Evolutionary conservation across 768 basidiomycete genomes (phyloP), one percentile per base, ranked within the genome.

Genomic region (Podaxis sp.): DNA sequence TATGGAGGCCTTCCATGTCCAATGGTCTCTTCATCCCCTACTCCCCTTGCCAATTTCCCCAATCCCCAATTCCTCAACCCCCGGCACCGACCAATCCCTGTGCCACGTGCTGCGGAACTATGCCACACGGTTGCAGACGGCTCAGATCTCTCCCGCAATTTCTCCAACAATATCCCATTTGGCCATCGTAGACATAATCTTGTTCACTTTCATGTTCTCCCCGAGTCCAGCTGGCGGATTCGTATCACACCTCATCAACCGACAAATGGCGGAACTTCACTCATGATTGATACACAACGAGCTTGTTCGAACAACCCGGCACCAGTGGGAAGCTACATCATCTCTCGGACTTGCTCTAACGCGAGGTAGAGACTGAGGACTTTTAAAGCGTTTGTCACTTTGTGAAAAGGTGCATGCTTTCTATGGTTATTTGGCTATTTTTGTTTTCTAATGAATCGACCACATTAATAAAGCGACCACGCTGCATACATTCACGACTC

Each of bases 301-400:
- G 94, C 0, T 78, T 99, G 36, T 85, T 86, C 6, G 92, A 93
- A 67, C 91, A 90, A 52, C 97, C 96, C 0, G 96, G 95, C n/a
- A 88, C 89, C n/a, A n/a, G n/a, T 4, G 97, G 97, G 2, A 89
- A 96, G 70, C 76, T 99, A 41, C 97, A 98, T 72, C 95, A 98
- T 71, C 94, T 97, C 69, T 76, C 98, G 13, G 97, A 94, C 2
- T 73, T 96, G 65, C 80, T 99, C 47, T 90, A 90, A 67, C 82
- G 92, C 25, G 94, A 96, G 71, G 86, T 84, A 19, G 88, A 90
- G 64, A 83, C 83, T 2, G 90, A 97, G 66, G 94, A 96, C 65
- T 73, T 94, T 17, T 80, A 91, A 8, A 89, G 88, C 0, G 82
- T 97, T 3, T 98, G 98, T 70, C 97, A 98, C 71, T 98, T 96